These are phyloP conservation scores for Candida sp. DNA, from an alignment of 1,139 yeast species.

Conservation along the genomic window DNA sequence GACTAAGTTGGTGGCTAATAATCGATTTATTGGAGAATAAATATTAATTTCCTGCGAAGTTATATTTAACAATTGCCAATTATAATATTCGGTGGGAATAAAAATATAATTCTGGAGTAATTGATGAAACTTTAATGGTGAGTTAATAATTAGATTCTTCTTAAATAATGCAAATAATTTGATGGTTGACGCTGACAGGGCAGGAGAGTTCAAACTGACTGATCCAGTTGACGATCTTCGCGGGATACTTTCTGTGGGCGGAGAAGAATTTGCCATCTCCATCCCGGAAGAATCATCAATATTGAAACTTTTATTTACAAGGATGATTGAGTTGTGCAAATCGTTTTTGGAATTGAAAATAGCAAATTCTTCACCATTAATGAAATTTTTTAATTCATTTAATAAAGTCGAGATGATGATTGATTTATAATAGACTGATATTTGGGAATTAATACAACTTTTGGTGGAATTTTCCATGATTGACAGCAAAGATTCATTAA, in stretches of 20 bases:
- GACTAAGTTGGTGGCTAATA: conserved; percentile 6
- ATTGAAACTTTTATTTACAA: conserved; percentile 41
- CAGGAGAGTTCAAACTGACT: not conserved
- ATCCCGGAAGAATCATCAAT: conserved; percentile 5
- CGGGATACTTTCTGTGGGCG: conserved; percentile 4
- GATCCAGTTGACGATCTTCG: conserved; percentile 1
- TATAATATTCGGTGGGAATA: conserved; percentile 30
- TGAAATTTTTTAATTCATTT: conserved; percentile 40
- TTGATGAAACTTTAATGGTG: conserved; percentile 45
- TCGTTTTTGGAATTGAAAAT: conserved; percentile 37
- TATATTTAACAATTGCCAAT: conserved; percentile 38
- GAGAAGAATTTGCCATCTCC: conserved; percentile 3
- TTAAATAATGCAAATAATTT: conserved; percentile 34
- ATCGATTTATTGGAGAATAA: conserved; percentile 10
- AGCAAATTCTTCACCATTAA: conserved; percentile 23
- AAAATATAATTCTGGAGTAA: conserved; percentile 39
- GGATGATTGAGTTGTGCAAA: conserved; percentile 45
- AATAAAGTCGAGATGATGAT: conserved; percentile 34
- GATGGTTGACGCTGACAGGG: conserved; percentile 10
- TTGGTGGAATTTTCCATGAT: conserved; percentile 27
- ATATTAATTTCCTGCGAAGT: conserved; percentile 38
- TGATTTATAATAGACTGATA: conserved; percentile 26
- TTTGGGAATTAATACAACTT: conserved; percentile 17
- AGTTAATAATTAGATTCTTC: conserved; percentile 38
- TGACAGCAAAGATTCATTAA: conserved; percentile 10